A percentile compares a stretch with the other conserved stretches of the same genome.
These are phyloP conservation scores for Aspergillus affinis DNA, from an alignment of 495 filamentous ascomycete species.

Conservation along the genomic window DNA sequence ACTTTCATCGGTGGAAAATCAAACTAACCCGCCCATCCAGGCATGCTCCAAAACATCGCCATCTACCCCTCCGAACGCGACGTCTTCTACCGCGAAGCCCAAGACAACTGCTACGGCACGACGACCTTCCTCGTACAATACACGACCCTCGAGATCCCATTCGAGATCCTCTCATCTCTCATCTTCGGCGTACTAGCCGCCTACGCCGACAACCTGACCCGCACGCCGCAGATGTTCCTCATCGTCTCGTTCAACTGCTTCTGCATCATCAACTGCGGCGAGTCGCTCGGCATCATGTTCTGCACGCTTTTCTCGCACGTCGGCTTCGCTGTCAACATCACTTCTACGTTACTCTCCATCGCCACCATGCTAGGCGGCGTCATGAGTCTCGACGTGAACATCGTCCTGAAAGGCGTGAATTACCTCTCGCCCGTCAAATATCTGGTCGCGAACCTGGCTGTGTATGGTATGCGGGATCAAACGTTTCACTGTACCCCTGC, in stretches of 20 bases:
- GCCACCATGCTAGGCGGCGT: constrained; percentile 67
- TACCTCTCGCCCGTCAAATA: constrained; percentile 71
- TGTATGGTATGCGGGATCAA: constrained; percentile 56
- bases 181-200: constrained; percentile 60
- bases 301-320: constrained; percentile 73
- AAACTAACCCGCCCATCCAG: constrained; percentile 19
- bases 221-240: constrained; percentile 61
- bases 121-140: constrained; percentile 69
- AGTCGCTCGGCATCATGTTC: constrained; percentile 77
- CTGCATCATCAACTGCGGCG: constrained; percentile 69
- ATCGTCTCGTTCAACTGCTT: constrained; percentile 66
- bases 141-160: constrained; percentile 65
- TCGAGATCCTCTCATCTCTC: constrained; percentile 62
- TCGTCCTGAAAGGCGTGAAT: constrained; percentile 65
- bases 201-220: constrained; percentile 58
- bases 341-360: constrained; percentile 60
- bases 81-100: constrained; percentile 69
- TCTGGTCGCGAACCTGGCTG: constrained; percentile 58
- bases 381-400: constrained; percentile 64
- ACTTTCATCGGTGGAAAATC: neutral
- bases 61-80: constrained; percentile 68
- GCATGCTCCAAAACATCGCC: constrained; percentile 76
- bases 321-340: constrained; percentile 71
- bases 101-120: constrained; percentile 64
- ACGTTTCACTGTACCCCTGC: constrained; percentile 57